Conservation (phyloP, 495 filamentous ascomycete species). For the Talaromyces borbonicus region DNA sequence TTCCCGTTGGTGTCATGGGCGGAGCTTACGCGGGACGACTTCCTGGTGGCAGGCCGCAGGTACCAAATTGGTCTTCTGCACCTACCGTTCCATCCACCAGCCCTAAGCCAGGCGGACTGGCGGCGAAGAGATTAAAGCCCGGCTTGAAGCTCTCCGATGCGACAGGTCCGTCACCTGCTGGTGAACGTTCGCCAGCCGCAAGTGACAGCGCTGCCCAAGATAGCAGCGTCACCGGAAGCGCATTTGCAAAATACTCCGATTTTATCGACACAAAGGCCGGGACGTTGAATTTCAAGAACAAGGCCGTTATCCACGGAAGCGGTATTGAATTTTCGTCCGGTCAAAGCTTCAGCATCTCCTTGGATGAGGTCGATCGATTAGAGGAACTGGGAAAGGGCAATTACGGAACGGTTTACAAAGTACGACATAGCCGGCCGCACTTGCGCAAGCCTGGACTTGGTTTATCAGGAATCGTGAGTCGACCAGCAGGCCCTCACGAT, state of each 20-base stretch:
- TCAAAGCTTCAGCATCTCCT: conserved; percentile 82
- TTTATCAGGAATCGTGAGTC: conserved; percentile 49
- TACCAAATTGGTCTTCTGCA: conserved; percentile 42
- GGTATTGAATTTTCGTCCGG: conserved; percentile 90
- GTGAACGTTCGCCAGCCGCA: conserved; percentile 7
- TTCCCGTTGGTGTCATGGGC: conserved; percentile 21
- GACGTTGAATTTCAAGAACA: conserved; percentile 85
- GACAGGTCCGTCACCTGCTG: conserved; percentile 19
- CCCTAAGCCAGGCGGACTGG: conserved; percentile 41
- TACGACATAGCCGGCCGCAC: conserved; percentile 71
- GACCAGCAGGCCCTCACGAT: conserved; percentile 23
- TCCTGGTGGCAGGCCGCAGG: conserved; percentile 25
- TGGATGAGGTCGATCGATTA: conserved; percentile 90
- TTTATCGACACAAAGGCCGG: conserved; percentile 88
- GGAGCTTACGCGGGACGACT: conserved; percentile 29
- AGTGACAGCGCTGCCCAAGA: conserved; percentile 10
- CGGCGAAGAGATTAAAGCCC: conserved; percentile 42
- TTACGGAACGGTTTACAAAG: conserved; percentile 96
- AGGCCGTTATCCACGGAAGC: conserved; percentile 75
- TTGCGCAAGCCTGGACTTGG: conserved; percentile 73
- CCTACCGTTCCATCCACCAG: conserved; percentile 28
- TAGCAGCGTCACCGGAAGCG: conserved; percentile 39
- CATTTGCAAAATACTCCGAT: conserved; percentile 84
- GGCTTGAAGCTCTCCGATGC: conserved; percentile 44
- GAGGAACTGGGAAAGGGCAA: conserved; percentile 98